Evolutionary conservation across 441 rosid genomes (phyloP).

Genomic region (Flueggea neowawraea): DNA sequence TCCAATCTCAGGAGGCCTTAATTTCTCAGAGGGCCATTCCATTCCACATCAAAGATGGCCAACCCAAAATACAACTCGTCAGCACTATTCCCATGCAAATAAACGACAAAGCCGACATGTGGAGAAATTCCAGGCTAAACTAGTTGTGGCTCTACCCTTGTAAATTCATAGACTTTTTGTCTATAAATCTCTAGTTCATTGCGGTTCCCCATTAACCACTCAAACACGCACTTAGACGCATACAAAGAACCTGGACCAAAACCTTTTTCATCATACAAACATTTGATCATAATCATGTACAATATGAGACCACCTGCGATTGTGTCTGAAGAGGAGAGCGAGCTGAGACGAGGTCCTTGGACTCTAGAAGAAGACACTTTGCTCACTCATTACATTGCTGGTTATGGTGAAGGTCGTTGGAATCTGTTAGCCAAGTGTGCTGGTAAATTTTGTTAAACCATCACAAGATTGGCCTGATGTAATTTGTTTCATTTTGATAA

Average conservation of each 20-base stretch:
- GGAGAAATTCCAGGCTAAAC: no score
- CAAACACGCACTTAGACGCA: neutral
- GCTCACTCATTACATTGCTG: constrained; percentile 46
- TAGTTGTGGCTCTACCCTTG: no score
- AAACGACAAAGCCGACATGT: no score
- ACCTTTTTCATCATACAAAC: neutral
- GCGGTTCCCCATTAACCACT: neutral
- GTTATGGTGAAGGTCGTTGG: constrained; percentile 72
- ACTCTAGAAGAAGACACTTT: constrained; percentile 71
- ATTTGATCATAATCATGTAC: neutral
- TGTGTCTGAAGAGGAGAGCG: constrained; percentile 24
- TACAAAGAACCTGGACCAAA: neutral
- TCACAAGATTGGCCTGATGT: no score
- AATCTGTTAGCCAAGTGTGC: constrained; percentile 54
- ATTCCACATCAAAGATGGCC: no score
- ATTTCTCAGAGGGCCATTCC: no score
- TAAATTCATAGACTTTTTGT: no score
- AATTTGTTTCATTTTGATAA: no score
- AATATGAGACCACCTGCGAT: constrained; percentile 15
- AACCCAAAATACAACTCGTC: no score
- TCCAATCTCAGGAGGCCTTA: no score
- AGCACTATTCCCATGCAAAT: no score
- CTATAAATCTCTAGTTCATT: no score
- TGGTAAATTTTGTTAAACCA: constrained; percentile 26
- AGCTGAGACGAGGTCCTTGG: constrained; percentile 74